These are phyloP conservation scores for Pythium inflatum DNA, from an alignment of 352 stramenopile species.

Conservation along the genomic window DNA sequence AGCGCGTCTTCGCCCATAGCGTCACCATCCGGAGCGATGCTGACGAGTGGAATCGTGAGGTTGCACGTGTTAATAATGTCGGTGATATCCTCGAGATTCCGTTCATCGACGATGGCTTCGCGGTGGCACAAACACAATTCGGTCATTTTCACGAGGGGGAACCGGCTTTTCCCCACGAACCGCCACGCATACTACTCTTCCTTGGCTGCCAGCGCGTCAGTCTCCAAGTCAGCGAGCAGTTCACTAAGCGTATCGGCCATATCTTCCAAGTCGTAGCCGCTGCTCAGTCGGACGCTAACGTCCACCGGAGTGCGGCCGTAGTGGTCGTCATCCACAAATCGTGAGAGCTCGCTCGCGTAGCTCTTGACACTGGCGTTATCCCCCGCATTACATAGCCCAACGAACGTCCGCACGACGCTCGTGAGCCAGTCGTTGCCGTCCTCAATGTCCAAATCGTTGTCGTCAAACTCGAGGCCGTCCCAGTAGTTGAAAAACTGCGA, in stretches of 20 bases:
- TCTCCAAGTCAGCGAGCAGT: neutral
- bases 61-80: constrained; percentile 4
- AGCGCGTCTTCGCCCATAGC: neutral
- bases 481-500: neutral
- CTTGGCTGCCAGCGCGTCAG: neutral
- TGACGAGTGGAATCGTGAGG: neutral
- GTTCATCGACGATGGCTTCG: neutral
- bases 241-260: neutral
- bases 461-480: neutral
- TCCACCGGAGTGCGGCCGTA: neutral
- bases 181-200: neutral
- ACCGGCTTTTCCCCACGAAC: neutral
- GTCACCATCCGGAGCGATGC: neutral
- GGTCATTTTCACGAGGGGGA: neutral
- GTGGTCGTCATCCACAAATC: neutral
- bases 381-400: neutral
- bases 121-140: neutral
- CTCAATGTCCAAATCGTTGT: constrained; percentile 5
- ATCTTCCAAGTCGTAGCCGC: neutral
- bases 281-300: neutral
- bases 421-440: neutral
- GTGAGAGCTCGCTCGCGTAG: neutral
- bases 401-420: neutral
- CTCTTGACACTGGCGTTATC: neutral
- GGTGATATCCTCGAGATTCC: neutral